Base-by-base conservation (phyloP, 129 eudicot genomes). In the Logfia minima region DNA sequence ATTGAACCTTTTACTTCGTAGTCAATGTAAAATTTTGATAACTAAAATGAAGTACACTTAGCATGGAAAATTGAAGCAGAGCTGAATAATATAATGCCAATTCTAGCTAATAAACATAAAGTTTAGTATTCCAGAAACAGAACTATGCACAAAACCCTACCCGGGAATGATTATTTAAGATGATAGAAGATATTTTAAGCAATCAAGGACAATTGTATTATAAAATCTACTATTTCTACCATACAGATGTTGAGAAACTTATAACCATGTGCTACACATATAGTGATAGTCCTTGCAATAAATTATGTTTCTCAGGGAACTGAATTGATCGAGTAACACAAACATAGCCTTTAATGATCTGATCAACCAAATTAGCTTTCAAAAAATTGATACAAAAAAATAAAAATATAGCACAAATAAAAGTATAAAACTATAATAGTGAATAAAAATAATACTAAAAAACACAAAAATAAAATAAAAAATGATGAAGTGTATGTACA, bases 401-500 rank as follows among this genome's bases (percentile, higher is more conserved):
- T 7, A 34, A 9, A 9, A 62, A 53, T 51, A 37, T 52, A 53
- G 24, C 10, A 62, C 43, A 63, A 56, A 41, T 53, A 55, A 10
- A 11, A 37, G 1, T 6, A 29, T 64, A 11, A 10, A 11, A 37
- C 2, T 6, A 29, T 64, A 11, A 64, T 29, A 7, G 8, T 64
- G 3, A 51, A 70, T 64, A 65, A 9, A 64, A 64, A 63, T 14
- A 16, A 4, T 23, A 63, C 23, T 24, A n/a, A 48, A 52, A 14
- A 61, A 22, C 55, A 71, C 22, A 45, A 48, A 45, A 52, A 21
- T n/a, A n/a, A 60, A 24, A 79, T 7, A 43, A 22, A 22, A 82
- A 41, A 66, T 64, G 35, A 77, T 18, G 41, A 68, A 68, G 26
- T 35, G 65, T 52, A n/a, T 81, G 51, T 85, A 93, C 98, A 93